phyloP scores from a whole-genome alignment of 2,329 filamentous ascomycete genomes.

The Clathrospora elynae region DNA sequence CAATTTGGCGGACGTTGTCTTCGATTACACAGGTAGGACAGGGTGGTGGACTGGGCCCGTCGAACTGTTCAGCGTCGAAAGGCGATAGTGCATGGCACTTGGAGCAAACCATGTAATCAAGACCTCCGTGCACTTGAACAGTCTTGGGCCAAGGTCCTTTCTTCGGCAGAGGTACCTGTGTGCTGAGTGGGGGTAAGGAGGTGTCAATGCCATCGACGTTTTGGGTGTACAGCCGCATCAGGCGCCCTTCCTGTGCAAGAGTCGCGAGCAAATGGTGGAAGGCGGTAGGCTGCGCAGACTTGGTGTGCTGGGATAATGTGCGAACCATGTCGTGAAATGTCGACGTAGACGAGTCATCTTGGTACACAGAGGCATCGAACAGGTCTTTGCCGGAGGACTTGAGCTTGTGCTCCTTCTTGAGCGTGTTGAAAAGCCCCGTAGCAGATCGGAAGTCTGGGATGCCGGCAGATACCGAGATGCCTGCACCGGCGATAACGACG shows the following conservation, averaged over 20 bases:
- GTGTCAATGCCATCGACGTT: constrained; percentile 97
- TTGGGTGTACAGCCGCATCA: constrained; percentile 91
- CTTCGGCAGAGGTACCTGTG: constrained; percentile 76
- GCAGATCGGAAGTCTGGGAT: constrained; percentile 97
- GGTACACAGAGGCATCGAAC: constrained; percentile 97
- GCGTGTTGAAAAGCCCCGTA: constrained; percentile 82
- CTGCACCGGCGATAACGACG: constrained; percentile 92
- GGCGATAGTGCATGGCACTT: constrained; percentile 81
- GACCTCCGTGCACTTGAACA: constrained; percentile 88
- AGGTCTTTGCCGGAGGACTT: constrained; percentile 93
- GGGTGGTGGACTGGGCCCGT: constrained; percentile 79
- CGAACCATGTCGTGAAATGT: constrained; percentile 97
- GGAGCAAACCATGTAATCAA: constrained; percentile 95
- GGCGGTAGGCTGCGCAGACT: constrained; percentile 76
- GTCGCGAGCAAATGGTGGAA: constrained; percentile 96
- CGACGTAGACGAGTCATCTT: constrained; percentile 83
- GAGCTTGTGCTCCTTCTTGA: constrained; percentile 85
- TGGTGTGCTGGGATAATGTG: constrained; percentile 78
- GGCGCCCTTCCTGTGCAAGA: constrained; percentile 80
- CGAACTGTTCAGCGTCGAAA: constrained; percentile 79
- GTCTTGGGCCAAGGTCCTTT: constrained; percentile 94
- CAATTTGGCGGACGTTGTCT: constrained; percentile 76
- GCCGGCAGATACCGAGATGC: constrained; percentile 94
- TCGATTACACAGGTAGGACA: constrained; percentile 75
- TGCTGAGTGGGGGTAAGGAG: constrained; percentile 76